phyloP scores from a whole-genome alignment of 352 stramenopile genomes.

The Blastocystis sp. region DNA sequence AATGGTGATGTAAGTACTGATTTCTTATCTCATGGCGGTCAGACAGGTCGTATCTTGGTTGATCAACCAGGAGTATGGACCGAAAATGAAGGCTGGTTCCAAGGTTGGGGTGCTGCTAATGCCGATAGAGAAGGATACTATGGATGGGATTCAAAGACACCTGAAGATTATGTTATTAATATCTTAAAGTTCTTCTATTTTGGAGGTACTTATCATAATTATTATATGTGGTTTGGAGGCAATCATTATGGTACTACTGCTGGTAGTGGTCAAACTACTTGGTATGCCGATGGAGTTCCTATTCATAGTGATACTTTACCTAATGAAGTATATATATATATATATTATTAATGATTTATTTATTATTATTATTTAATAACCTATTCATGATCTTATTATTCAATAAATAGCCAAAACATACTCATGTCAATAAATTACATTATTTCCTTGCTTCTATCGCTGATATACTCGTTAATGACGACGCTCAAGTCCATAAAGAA shows the following conservation, averaged over 20 bases:
- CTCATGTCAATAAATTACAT: slow-evolving; percentile 6
- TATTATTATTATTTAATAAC: no score
- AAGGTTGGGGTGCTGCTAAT: neutral
- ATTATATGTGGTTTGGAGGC: slow-evolving; percentile 24
- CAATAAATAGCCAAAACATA: slow-evolving; percentile 16
- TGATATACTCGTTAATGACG: slow-evolving; percentile 2
- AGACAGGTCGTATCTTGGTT: slow-evolving; percentile 9
- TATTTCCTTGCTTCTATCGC: slow-evolving; percentile 4
- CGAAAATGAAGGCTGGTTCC: slow-evolving; percentile 15
- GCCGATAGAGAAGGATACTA: slow-evolving; percentile 11
- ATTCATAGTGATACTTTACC: slow-evolving; percentile 20
- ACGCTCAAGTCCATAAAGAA: slow-evolving; percentile 4
- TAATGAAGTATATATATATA: no score
- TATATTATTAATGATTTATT: no score
- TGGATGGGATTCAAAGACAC: slow-evolving; percentile 3
- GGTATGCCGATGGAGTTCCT: slow-evolving; percentile 11
- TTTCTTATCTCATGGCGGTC: neutral
- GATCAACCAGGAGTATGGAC: slow-evolving; percentile 15
- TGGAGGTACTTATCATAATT: slow-evolving; percentile 16
- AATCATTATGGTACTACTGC: slow-evolving; percentile 12
- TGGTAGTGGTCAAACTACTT: slow-evolving; percentile 13
- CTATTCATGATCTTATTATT: no score
- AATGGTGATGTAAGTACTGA: slow-evolving; percentile 12
- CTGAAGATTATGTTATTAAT: slow-evolving; percentile 11
- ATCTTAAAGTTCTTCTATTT: slow-evolving; percentile 9